Evolutionary conservation across 495 filamentous ascomycete genomes (phyloP), one percentile per base, ranked within the genome.

Genomic region (Daldinia vernicosa): DNA sequence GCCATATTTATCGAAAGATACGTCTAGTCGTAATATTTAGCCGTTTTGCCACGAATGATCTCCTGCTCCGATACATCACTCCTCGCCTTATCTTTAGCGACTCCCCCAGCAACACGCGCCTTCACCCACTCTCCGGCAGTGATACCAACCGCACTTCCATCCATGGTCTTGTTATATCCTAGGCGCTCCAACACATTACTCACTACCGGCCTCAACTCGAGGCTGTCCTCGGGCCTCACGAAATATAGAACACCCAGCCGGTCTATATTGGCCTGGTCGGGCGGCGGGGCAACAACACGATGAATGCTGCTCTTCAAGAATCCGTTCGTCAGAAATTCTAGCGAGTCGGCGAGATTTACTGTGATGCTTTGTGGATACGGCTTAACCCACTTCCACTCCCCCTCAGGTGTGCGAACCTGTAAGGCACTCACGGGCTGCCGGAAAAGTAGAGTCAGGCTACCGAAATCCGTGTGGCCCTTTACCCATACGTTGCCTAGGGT

Each of bases 401-500:
- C 82, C 60, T 84, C 83, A 0, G 79, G 79, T 2, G 82, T 84
- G 15, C 77, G 76, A n/a, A 86, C 78, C 40, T 88, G 85, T 6
- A 87, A 76, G 4, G 82, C 85, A 0, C 83, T 84, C 1, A 88
- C 80, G 3, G 84, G 83, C 62, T 87, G 84, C 0, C 82, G 78
- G 76, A 86, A 89, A 0, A 88, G 75, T 9, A 89, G 65, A 0
- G 86, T 89, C n/a, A 89, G 60, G 30, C 77, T 84, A 1, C 86
- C 86, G 58, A 87, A 85, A 60, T 89, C 87, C 0, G 85, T 86
- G 68, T 89, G 86, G 0, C 84, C 85, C n/a, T 79, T 79, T 0
- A 76, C 75, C 77, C 77, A 79, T 4, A 79, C 63, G 30, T 75
- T 78, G 0, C 77, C 72, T 17, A 77, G 55, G 9, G 61, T 68